Percentiles rank a stretch among this genome's conserved stretches.
Evolutionary conservation across 1,139 yeast genomes (phyloP).

Genomic region (Wickerhamomyces sp.): DNA sequence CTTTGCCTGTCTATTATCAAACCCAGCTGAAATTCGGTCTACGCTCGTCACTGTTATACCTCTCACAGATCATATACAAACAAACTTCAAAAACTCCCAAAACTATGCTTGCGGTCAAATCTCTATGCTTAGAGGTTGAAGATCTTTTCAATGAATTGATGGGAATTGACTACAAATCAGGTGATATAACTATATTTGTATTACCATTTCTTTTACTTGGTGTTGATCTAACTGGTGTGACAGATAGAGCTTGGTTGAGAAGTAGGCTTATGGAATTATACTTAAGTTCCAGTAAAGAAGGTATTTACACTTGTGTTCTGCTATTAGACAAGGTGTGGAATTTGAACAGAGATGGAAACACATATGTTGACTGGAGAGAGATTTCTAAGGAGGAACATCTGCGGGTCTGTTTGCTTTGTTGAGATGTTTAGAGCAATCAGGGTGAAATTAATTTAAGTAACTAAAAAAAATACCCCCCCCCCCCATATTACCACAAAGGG

Average conservation of each 20-base stretch:
- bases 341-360: slow-evolving; percentile 4
- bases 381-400: slow-evolving; percentile 1
- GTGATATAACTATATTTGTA: slow-evolving; percentile 2
- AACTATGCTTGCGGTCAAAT: slow-evolving; percentile 7
- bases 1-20: background rate
- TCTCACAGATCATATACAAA: slow-evolving; percentile 11
- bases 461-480: no score
- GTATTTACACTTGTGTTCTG: slow-evolving; percentile 4
- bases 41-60: slow-evolving; percentile 5
- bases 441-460: no score
- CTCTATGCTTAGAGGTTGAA: slow-evolving; percentile 3
- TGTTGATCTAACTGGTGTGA: slow-evolving; percentile 7
- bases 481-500: no score
- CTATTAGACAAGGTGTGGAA: slow-evolving; percentile 9
- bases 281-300: slow-evolving; percentile 3
- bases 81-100: slow-evolving; percentile 12
- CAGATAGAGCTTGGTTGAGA: slow-evolving; percentile 6
- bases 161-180: background rate
- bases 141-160: slow-evolving; percentile 4
- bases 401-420: slow-evolving; percentile 1
- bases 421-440: no score
- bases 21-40: slow-evolving; percentile 3
- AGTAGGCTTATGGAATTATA: slow-evolving; percentile 4
- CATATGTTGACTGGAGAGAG: slow-evolving; percentile 7
- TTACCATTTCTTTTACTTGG: slow-evolving; percentile 10